Evolutionary conservation across 805 yeast species (phyloP).

Genomic region (Barnettozyma californica): DNA sequence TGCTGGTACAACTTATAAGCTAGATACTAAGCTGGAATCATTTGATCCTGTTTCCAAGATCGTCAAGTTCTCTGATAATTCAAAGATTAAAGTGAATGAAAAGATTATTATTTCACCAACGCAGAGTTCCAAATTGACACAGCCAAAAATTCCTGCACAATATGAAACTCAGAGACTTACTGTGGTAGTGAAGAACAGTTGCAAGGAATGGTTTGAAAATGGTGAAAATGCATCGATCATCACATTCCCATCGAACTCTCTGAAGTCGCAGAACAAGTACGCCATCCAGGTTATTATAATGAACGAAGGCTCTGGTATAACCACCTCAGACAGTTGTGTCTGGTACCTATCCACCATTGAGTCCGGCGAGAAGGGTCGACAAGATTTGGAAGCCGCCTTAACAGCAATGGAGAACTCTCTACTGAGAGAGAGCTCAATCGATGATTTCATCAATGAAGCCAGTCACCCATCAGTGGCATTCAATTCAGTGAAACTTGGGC

Average conservation of each 20-base stretch:
- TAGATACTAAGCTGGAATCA: slow-evolving; percentile 58
- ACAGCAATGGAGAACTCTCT: slow-evolving; percentile 74
- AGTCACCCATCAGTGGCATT: slow-evolving; percentile 30
- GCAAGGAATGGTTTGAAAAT: slow-evolving; percentile 88
- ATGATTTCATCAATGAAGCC: slow-evolving; percentile 35
- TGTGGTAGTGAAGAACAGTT: slow-evolving; percentile 78
- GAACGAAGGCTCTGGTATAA: slow-evolving; percentile 83
- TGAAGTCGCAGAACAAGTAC: slow-evolving; percentile 54
- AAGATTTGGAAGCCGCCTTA: slow-evolving; percentile 76
- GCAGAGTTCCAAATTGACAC: slow-evolving; percentile 42
- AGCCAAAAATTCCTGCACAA: slow-evolving; percentile 39
- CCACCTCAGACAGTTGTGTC: slow-evolving; percentile 79
- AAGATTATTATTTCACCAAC: slow-evolving; percentile 74
- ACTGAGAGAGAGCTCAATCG: slow-evolving; percentile 65
- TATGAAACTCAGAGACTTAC: slow-evolving; percentile 69
- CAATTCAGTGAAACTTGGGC: slow-evolving; percentile 80
- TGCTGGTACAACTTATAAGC: slow-evolving; percentile 90
- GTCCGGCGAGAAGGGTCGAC: slow-evolving; percentile 60
- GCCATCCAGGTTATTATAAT: slow-evolving; percentile 85
- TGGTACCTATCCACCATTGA: slow-evolving; percentile 88
- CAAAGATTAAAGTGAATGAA: slow-evolving; percentile 69
- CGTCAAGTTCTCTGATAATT: slow-evolving; percentile 73
- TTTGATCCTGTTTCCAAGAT: slow-evolving; percentile 63
- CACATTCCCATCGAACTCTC: slow-evolving; percentile 84
- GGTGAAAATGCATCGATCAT: slow-evolving; percentile 82